Evolutionary conservation across 148 eudicot genomes (phyloP).

Genomic region (Persicaria tinctoria): DNA sequence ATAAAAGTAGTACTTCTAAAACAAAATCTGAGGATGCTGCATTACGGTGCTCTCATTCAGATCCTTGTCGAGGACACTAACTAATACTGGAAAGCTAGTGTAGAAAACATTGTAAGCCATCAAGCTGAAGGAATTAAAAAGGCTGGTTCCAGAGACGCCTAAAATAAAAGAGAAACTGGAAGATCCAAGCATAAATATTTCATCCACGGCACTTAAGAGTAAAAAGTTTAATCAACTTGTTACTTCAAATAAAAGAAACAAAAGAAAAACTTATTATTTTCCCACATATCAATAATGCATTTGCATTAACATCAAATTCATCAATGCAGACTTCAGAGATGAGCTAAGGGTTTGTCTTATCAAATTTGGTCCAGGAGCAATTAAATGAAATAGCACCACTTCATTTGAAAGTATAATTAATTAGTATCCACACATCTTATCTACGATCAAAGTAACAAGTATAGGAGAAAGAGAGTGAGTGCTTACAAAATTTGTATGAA

Average conservation of each 20-base stretch:
- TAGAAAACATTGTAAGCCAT: conserved; percentile 98
- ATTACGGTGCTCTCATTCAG: conserved; percentile 86
- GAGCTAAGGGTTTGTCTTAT: too few relatives aligned
- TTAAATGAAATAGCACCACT: too few relatives aligned
- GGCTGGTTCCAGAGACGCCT: conserved; percentile 97
- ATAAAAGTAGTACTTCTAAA: too few relatives aligned
- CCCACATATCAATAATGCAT: not conserved
- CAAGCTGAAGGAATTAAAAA: conserved; percentile 94
- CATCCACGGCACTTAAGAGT: not conserved
- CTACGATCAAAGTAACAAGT: not conserved
- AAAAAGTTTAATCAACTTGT: not conserved
- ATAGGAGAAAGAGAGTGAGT: conserved; percentile 9
- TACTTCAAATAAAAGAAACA: not conserved
- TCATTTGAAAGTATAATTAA: too few relatives aligned
- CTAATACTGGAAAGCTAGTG: conserved; percentile 94
- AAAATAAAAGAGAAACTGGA: conserved; percentile 90
- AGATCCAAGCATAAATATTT: not conserved
- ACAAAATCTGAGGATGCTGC: conserved; percentile 97
- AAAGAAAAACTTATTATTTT: not conserved
- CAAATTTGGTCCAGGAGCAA: too few relatives aligned
- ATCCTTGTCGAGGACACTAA: conserved; percentile 91
- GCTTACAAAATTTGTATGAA: conserved; percentile 97
- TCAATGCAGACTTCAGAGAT: too few relatives aligned
- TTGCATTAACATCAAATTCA: not conserved
- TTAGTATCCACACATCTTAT: not conserved